Conservation (phyloP, 768 basidiomycete genomes). For the Postia placenta region DNA sequence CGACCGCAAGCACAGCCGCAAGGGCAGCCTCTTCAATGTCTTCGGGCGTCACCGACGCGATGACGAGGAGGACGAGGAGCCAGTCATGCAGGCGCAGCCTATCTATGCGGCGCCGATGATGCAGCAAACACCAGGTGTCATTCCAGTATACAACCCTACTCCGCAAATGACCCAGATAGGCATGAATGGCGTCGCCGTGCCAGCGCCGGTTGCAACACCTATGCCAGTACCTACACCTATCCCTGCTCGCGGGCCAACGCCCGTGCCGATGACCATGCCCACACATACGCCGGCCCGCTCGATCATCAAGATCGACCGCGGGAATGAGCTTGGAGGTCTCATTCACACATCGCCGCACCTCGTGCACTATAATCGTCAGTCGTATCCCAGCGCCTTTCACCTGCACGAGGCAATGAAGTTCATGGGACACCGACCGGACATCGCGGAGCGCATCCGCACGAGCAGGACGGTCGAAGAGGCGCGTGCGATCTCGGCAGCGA, state of each 20-base stretch:
- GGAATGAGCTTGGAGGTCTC: constrained; percentile 38
- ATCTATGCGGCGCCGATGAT: constrained; percentile 17
- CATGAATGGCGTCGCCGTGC: background rate
- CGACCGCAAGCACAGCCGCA: background rate
- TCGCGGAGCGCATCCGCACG: constrained; percentile 52
- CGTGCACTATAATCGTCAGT: constrained; percentile 46
- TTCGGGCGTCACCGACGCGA: constrained; percentile 10
- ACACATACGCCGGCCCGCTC: constrained; percentile 37
- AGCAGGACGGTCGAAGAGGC: constrained; percentile 34
- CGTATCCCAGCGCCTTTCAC: constrained; percentile 68
- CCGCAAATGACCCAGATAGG: background rate
- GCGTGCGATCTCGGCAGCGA: constrained; percentile 27
- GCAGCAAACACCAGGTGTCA: constrained; percentile 13
- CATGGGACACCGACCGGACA: constrained; percentile 37
- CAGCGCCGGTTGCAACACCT: background rate
- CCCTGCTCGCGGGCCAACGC: constrained; percentile 11
- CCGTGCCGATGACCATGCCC: background rate
- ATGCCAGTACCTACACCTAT: constrained; percentile 4
- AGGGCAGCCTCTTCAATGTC: constrained; percentile 1
- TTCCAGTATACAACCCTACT: constrained; percentile 10
- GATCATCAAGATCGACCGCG: constrained; percentile 14
- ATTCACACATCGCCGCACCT: constrained; percentile 63
- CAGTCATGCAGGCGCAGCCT: constrained; percentile 10
- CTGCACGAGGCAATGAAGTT: constrained; percentile 76
- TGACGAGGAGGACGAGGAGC: constrained; percentile 8